Base-by-base conservation (phyloP, 352 stramenopile genomes). In the Phytophthora tubulina region DNA sequence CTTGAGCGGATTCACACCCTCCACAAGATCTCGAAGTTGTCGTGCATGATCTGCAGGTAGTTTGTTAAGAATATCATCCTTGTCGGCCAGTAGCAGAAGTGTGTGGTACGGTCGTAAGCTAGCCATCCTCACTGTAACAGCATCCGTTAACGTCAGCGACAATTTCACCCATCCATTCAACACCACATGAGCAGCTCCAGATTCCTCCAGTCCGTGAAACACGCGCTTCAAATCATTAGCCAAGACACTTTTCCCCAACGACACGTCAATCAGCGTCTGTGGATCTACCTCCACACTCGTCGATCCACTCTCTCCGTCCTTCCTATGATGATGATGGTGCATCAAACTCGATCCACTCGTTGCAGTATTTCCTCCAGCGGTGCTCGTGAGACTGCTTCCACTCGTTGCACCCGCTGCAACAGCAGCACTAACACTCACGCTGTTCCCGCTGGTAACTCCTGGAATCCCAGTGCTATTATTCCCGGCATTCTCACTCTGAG, bases 151-250 rank as follows among this genome's bases (percentile, higher is more conserved):
- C 13, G 90, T 94, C 32, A 97, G 74, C 33, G 90, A 96, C 15
- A 97, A 76, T 67, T 94, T 94, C 15, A 97, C 85, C 89, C 90
- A 97, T 42, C 84, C 81, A 67, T 97, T 97, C 35, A 97, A 60
- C 17, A 93, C 85, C 1, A 97, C 85, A 51, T 97, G 90, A 7
- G 85, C 88, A 15, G 76, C 80, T 32, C 89, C 90, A 49, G 76
- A 75, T 56, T 95, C 90, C 52, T 93, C 78, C 3, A 97, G 71
- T 5, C 88, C 89, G 62, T 97, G 88, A 67, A 90, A 97, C 3
- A 97, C 85, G 15, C 80, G 73, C 70, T 97, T 96, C 42, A 97
- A 65, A 61, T 97, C 90, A 77, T 95, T 95, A 10, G 90, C 89
- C 15, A 97, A 72, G 49, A 93, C 76, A 68, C 89, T 95, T 32